Evolutionary conservation across 2,329 filamentous ascomycete genomes (phyloP).

Genomic region (Botrytis elliptica): DNA sequence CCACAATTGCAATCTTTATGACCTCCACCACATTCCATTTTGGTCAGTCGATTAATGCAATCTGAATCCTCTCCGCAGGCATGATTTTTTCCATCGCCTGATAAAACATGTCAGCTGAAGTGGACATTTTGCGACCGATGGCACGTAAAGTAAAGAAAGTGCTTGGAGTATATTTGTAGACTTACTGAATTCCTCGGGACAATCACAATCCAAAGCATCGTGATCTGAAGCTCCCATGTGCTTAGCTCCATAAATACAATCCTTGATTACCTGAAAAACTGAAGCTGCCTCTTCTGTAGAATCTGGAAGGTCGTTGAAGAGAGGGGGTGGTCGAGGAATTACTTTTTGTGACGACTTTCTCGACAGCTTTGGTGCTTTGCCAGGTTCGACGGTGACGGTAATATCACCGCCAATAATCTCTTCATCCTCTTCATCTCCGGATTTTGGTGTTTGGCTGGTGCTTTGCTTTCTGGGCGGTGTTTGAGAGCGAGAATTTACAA

Average conservation of each 20-base stretch:
- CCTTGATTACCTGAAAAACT: conserved; percentile 76
- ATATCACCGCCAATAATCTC: conserved; percentile 60
- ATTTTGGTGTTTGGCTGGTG: conserved; percentile 37
- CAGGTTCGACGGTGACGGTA: conserved; percentile 61
- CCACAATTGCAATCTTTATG: conserved; percentile 76
- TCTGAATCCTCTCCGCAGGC: conserved; percentile 96
- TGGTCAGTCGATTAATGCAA: conserved; percentile 97
- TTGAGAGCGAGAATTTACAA: conserved; percentile 30
- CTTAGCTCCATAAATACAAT: conserved; percentile 90
- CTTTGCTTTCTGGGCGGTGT: conserved; percentile 33
- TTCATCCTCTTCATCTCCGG: conserved; percentile 41
- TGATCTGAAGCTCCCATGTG: conserved; percentile 88
- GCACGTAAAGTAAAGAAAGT: background rate
- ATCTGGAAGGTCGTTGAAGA: conserved; percentile 76
- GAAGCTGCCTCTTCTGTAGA: conserved; percentile 72
- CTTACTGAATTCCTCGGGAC: conserved; percentile 92
- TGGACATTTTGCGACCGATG: background rate
- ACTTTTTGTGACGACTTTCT: conserved; percentile 74
- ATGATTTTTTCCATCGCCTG: conserved; percentile 66
- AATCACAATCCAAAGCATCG: conserved; percentile 91
- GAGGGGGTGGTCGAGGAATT: conserved; percentile 56
- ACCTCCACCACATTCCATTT: conserved; percentile 86
- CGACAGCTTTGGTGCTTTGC: conserved; percentile 67
- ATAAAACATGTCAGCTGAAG: conserved; percentile 38
- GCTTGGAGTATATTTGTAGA: conserved; percentile 30